These are phyloP conservation scores for Curvularia sp. DNA, from an alignment of 2,329 filamentous ascomycete species.

Conservation along the genomic window DNA sequence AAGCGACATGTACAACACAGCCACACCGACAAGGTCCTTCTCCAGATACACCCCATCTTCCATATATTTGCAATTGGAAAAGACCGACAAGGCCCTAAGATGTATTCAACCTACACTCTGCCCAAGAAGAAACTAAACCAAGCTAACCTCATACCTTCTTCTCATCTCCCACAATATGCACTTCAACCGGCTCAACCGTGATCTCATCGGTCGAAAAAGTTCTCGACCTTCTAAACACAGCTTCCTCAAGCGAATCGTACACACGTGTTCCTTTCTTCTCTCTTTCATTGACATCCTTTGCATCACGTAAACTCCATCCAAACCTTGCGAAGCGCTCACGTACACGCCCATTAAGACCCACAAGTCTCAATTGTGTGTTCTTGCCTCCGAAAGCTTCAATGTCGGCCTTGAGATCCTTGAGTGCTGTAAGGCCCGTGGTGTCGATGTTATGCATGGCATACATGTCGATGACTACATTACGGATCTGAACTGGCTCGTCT, in stretches of 20 bases:
- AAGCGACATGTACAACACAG: background rate
- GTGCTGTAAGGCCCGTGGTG: slow-evolving; percentile 59
- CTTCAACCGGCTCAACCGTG: slow-evolving; percentile 23
- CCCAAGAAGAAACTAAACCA: background rate
- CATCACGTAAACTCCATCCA: slow-evolving; percentile 40
- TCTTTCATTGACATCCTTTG: slow-evolving; percentile 1
- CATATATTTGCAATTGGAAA: background rate
- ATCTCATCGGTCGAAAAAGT: slow-evolving; percentile 20
- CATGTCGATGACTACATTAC: slow-evolving; percentile 62
- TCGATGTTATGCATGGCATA: slow-evolving; percentile 62
- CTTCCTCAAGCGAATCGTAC: slow-evolving; percentile 27
- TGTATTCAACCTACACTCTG: background rate
- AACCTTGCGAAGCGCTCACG: slow-evolving; percentile 42
- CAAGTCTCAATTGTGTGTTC: slow-evolving; percentile 58
- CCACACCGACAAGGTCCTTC: background rate
- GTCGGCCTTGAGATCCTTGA: slow-evolving; percentile 59
- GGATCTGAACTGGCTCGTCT: slow-evolving; percentile 52
- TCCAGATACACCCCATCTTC: background rate
- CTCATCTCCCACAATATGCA: slow-evolving; percentile 26
- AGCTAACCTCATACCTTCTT: slow-evolving; percentile 21
- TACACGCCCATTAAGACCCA: slow-evolving; percentile 56
- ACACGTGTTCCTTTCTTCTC: slow-evolving; percentile 22
- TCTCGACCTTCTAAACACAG: slow-evolving; percentile 19
- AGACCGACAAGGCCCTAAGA: background rate
- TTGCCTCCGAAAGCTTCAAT: slow-evolving; percentile 60